These are phyloP conservation scores for Bacidia rubella DNA, from an alignment of 495 filamentous ascomycete genomes.

Conservation along the genomic window DNA sequence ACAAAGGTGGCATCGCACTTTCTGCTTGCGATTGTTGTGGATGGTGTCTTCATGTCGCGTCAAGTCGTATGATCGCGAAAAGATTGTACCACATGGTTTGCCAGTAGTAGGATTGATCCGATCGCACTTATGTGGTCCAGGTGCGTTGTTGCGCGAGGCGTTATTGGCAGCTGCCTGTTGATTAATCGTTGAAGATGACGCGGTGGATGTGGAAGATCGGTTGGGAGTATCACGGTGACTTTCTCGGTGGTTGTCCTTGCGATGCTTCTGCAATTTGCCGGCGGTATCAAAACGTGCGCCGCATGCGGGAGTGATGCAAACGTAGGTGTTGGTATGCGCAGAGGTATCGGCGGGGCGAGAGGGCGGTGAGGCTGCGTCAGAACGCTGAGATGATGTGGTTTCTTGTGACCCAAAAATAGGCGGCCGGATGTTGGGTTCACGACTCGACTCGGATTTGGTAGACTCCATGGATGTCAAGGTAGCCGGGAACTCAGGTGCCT, in stretches of 20 bases:
- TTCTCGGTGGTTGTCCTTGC: conserved; percentile 81
- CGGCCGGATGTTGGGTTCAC: conserved; percentile 13
- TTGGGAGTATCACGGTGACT: conserved; percentile 52
- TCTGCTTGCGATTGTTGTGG: conserved; percentile 86
- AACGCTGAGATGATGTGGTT: conserved; percentile 21
- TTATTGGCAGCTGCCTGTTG: conserved; percentile 26
- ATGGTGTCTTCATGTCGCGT: conserved; percentile 97
- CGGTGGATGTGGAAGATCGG: conserved; percentile 23
- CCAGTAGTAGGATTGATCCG: conserved; percentile 90
- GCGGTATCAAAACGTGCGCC: conserved; percentile 77
- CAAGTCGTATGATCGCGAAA: conserved; percentile 95
- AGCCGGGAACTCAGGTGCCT: conserved; percentile 45
- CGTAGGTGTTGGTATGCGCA: conserved; percentile 80
- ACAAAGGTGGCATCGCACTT: conserved; percentile 88
- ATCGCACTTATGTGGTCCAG: conserved; percentile 79
- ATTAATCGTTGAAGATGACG: conserved; percentile 29
- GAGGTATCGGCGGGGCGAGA: conserved; percentile 44
- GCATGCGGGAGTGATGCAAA: conserved; percentile 89
- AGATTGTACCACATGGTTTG: conserved; percentile 91
- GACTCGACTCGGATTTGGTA: conserved; percentile 39
- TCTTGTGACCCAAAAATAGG: conserved; percentile 1
- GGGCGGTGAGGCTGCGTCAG: conserved; percentile 13
- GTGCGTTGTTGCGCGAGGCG: conserved; percentile 54
- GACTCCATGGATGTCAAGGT: conserved; percentile 53
- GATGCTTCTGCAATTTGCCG: conserved; percentile 82